phyloP scores from a whole-genome alignment of 2,329 filamentous ascomycete genomes.

The Cladorrhinum sp. region DNA sequence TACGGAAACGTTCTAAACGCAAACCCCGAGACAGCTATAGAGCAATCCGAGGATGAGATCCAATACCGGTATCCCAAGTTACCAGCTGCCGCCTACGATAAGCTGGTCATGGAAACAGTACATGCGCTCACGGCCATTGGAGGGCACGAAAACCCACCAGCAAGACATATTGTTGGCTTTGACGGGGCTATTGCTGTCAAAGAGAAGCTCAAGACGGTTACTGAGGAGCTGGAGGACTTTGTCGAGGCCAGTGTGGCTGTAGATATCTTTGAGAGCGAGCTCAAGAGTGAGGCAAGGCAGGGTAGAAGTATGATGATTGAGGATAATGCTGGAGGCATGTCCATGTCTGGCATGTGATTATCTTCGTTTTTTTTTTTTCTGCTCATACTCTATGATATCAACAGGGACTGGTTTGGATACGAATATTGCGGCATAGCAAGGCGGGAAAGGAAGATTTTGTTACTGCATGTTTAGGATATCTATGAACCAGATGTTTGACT shows the following conservation, averaged over 20 bases:
- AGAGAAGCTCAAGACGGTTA: constrained; percentile 94
- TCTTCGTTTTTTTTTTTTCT: not conserved
- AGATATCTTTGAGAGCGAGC: constrained; percentile 65
- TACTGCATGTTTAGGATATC: not conserved
- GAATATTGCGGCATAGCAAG: not conserved
- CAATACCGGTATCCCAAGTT: constrained; percentile 72
- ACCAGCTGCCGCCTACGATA: constrained; percentile 63
- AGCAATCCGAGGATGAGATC: constrained; percentile 41
- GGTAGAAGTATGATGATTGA: constrained; percentile 18
- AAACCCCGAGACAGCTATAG: constrained; percentile 62
- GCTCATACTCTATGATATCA: too few relatives aligned
- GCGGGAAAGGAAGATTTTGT: not conserved
- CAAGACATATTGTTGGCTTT: constrained; percentile 86
- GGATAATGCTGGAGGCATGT: not conserved
- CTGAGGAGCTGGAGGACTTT: constrained; percentile 94
- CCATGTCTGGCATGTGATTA: not conserved
- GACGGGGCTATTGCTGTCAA: constrained; percentile 86
- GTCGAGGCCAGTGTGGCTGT: constrained; percentile 84
- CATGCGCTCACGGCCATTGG: constrained; percentile 89
- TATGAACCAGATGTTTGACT: not conserved
- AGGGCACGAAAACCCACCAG: constrained; percentile 92
- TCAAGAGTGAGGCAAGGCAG: constrained; percentile 50
- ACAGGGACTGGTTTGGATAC: not conserved
- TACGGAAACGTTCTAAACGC: constrained; percentile 74
- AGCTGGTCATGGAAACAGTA: constrained; percentile 81